Conservation (phyloP, 352 stramenopile species). For the Peronospora farinosa region DNA sequence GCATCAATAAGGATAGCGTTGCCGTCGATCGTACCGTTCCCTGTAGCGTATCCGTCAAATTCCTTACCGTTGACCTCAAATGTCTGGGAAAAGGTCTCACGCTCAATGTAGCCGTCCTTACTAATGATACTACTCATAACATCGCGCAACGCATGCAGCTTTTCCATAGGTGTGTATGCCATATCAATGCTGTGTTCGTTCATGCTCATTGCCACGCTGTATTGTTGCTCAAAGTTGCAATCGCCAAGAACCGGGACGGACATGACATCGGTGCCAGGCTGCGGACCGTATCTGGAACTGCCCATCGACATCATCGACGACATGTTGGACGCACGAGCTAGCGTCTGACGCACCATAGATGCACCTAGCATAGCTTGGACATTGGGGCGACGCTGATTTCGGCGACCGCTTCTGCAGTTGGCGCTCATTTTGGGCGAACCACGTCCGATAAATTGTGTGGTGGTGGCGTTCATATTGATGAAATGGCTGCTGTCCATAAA, state of each 20-base stretch:
- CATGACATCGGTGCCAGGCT: conserved; percentile 40
- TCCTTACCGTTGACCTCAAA: conserved; percentile 59
- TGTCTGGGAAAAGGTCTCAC: conserved; percentile 65
- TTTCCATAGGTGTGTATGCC: conserved; percentile 42
- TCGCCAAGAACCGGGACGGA: conserved; percentile 65
- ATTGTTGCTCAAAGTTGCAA: conserved; percentile 62
- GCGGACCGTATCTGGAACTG: conserved; percentile 46
- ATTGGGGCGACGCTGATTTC: conserved; percentile 37
- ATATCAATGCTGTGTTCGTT: conserved; percentile 29
- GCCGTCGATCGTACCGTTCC: conserved; percentile 53
- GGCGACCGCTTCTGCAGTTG: conserved; percentile 29
- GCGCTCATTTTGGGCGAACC: conserved; percentile 17
- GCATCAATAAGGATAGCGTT: conserved; percentile 77
- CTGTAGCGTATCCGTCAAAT: conserved; percentile 49
- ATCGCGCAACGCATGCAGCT: conserved; percentile 64
- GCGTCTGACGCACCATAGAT: conserved; percentile 50
- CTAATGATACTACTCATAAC: conserved; percentile 66
- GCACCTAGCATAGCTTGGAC: conserved; percentile 65
- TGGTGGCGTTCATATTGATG: conserved; percentile 34
- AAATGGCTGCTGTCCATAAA: conserved; percentile 64
- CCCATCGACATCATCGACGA: conserved; percentile 33
- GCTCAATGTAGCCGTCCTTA: conserved; percentile 59
- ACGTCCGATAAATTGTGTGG: conserved; percentile 27
- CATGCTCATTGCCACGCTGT: conserved; percentile 59
- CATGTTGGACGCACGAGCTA: conserved; percentile 40